Evolutionary conservation across 768 basidiomycete species (phyloP), one percentile per base, ranked within the genome.

Genomic region (Naganishia vishniacii): DNA sequence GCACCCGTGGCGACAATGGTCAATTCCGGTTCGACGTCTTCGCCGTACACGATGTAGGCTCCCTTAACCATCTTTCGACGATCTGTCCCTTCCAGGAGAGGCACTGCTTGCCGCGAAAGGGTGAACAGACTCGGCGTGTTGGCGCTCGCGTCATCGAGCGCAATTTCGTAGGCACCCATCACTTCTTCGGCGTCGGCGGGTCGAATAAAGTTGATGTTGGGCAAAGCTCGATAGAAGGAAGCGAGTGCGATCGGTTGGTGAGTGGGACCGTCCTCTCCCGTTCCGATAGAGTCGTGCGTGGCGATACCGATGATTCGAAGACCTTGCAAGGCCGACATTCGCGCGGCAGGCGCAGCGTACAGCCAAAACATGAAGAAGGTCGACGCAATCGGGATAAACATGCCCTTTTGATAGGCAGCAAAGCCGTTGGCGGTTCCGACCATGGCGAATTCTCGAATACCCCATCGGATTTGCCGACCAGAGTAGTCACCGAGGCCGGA

Each of bases 291-390:
- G 61, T 77, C 75, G 67, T 77, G 75, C 0, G 75, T 77, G 25
- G 75, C 75, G 32, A 77, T 75, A 31, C 72, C 75, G 66, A 77
- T 77, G 65, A 74, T 71, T 12, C 75, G 70, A 9, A 77, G 69
- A 7, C 70, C 69, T 56, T 72, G 71, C 4, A 77, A 63, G 13
- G 72, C 72, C 4, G 71, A 41, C 75, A 77, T 77, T 20, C 75
- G 75, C 2, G 67, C 70, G n/a, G 75, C 73, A 0, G 75, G 72
- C 8, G 73, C 75, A 16, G 75, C 75, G 61, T 77, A 77, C 2
- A 74, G 59, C 72, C 72, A 77, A 65, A 77, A 77, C 72, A 77
- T 77, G 67, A 77, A 75, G 69, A 73, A 77, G 25, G 73, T 75
- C 7, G 73, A 73, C 65, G 69, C 68, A 67, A 77, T 72, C 3